These are phyloP conservation scores for Sungouiozyma intestinalis DNA, from an alignment of 805 yeast genomes.

Conservation along the genomic window DNA sequence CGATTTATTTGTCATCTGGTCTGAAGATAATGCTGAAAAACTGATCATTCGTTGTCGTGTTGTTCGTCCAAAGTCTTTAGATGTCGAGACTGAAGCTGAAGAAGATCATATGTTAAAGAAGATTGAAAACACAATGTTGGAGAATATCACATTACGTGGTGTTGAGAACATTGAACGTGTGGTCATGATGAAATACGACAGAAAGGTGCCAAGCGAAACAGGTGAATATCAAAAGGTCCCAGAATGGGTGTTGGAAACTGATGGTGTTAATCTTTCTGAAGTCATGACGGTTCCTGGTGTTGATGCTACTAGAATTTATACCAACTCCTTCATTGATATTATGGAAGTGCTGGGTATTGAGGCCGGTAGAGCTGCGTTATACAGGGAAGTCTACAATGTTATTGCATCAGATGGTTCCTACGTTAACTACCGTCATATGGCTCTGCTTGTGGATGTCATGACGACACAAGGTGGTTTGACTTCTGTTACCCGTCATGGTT, in stretches of 20 bases:
- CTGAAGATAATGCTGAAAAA: constrained; percentile 97
- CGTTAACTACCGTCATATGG: constrained; percentile 97
- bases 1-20: constrained; percentile 95
- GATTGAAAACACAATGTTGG: constrained; percentile 93
- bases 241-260: constrained; percentile 98
- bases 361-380: constrained; percentile 91
- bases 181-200: constrained; percentile 74
- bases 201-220: constrained; percentile 57
- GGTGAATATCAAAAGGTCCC: constrained; percentile 86
- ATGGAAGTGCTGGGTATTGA: constrained; percentile 94
- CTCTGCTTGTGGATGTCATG: constrained; percentile 95
- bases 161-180: constrained; percentile 81
- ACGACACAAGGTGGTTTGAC: constrained; percentile 95
- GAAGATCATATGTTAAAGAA: constrained; percentile 95
- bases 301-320: constrained; percentile 80
- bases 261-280: constrained; percentile 92
- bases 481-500: constrained; percentile 99
- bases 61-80: constrained; percentile 86
- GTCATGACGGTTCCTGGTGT: constrained; percentile 95
- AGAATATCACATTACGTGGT: constrained; percentile 90
- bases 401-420: constrained; percentile 99
- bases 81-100: constrained; percentile 89
- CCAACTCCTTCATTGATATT: constrained; percentile 93
- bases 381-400: constrained; percentile 89
- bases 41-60: constrained; percentile 97